phyloP scores from a whole-genome alignment of 2,329 filamentous ascomycete genomes.

The Pyrenochaeta sp. region DNA sequence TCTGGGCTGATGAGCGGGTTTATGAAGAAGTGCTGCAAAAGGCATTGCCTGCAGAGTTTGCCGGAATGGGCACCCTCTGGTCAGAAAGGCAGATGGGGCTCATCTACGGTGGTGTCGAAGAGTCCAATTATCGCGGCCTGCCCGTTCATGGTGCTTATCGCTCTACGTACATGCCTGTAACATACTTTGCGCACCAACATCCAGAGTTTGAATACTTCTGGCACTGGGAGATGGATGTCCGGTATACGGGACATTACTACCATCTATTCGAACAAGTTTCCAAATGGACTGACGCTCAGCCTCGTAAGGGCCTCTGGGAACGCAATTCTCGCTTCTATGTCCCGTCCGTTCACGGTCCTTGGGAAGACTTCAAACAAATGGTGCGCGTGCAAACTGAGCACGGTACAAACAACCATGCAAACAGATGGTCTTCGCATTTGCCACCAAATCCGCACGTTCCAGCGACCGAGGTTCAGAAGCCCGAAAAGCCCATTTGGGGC shows the following conservation, averaged over 20 bases:
- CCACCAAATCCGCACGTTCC: slow-evolving; percentile 55
- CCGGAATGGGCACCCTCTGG: slow-evolving; percentile 63
- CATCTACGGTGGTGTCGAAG: slow-evolving; percentile 60
- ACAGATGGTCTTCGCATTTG: slow-evolving; percentile 53
- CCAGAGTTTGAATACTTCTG: slow-evolving; percentile 91
- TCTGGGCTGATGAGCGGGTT: slow-evolving; percentile 80
- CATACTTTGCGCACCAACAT: slow-evolving; percentile 88
- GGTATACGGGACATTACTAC: slow-evolving; percentile 90
- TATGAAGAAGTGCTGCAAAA: slow-evolving; percentile 71
- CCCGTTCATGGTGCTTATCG: slow-evolving; percentile 74
- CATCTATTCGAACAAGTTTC: slow-evolving; percentile 75
- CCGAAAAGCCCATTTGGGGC: slow-evolving; percentile 61
- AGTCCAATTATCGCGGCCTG: slow-evolving; percentile 63
- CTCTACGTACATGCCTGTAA: slow-evolving; percentile 91
- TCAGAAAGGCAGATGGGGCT: slow-evolving; percentile 64
- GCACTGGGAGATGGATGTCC: slow-evolving; percentile 95
- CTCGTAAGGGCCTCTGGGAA: slow-evolving; percentile 79
- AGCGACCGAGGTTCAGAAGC: slow-evolving; percentile 47
- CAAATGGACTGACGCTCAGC: slow-evolving; percentile 72
- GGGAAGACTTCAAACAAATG: slow-evolving; percentile 74
- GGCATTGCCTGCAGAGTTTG: slow-evolving; percentile 58
- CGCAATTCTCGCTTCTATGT: slow-evolving; percentile 80
- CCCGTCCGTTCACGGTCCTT: slow-evolving; percentile 72
- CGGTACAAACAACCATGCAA: slow-evolving; percentile 57
- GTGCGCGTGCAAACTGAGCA: slow-evolving; percentile 69